Percentiles rank a stretch among this genome's conserved stretches.
Conservation (phyloP, 345 rosid species). For the Aquilaria yunnanensis region DNA sequence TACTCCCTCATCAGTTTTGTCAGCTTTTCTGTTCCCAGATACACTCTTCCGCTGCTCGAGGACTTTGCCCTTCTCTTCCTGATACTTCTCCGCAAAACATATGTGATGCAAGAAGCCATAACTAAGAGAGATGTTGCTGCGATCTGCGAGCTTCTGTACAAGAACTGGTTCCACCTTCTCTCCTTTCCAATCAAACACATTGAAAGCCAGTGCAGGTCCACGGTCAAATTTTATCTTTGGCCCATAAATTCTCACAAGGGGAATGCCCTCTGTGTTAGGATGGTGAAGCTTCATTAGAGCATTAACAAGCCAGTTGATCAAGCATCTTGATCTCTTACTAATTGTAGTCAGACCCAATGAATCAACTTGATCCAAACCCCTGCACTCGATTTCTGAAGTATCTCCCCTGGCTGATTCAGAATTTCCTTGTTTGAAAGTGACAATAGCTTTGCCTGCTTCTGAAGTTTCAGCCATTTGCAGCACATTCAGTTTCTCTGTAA, state of each 20-base stretch:
- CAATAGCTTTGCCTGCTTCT: constrained; percentile 16
- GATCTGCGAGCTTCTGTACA: constrained; percentile 85
- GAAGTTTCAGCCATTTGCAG: constrained; percentile 10
- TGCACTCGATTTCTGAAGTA: constrained; percentile 37
- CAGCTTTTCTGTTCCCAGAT: constrained; percentile 23
- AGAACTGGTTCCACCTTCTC: constrained; percentile 70
- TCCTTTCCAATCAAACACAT: constrained; percentile 77
- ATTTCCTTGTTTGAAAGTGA: constrained; percentile 8
- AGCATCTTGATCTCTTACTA: constrained; percentile 70
- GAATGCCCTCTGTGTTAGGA: constrained; percentile 42
- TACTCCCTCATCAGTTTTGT: constrained; percentile 38
- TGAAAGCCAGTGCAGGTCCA: constrained; percentile 85
- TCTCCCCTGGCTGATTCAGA: constrained; percentile 5
- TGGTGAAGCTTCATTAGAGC: constrained; percentile 80
- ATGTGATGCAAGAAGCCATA: constrained; percentile 60
- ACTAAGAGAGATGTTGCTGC: constrained; percentile 66
- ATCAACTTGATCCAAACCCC: constrained; percentile 74
- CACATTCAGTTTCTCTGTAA: constrained; percentile 18
- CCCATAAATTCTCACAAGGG: constrained; percentile 70
- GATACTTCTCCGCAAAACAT: constrained; percentile 52
- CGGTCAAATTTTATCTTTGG: constrained; percentile 78
- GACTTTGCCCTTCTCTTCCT: constrained; percentile 40
- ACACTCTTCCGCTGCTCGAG: constrained; percentile 35
- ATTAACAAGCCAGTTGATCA: constrained; percentile 83
- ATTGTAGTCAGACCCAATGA: constrained; percentile 54